Base-by-base conservation (phyloP, 176 grass and related monocot genomes). In the Avena eriantha region DNA sequence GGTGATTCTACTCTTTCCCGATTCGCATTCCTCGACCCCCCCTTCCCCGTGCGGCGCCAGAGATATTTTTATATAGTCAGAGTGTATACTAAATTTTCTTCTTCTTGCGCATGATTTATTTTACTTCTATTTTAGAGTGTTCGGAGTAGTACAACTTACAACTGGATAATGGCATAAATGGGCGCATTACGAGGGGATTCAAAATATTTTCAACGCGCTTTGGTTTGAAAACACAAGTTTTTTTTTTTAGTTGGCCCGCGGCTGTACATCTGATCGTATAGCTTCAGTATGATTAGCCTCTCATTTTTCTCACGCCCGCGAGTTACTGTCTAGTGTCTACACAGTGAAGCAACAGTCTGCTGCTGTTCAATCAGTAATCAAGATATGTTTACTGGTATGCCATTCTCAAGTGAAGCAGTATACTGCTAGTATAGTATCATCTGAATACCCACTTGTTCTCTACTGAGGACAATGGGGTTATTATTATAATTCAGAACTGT, bases 391-490 rank as follows among this genome's bases (percentile, higher is more conserved):
- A 60, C 7, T 47, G 2, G 47, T 60, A 54, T 23, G 2, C 69
- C 46, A 45, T 14, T 10, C 63, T 33, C 43, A 18, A 80, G 24
- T 24, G 50, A 78, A 39, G 36, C 18, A 19, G 11, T 22, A 77
- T 13, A 49, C 69, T 26, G 43, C 2, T 15, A 11, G 33, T 1
- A 54, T 48, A 71, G 11, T 8, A 84, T 73, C 67, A 31, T 74
- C 59, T 68, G 43, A 79, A 73, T 8, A 54, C 35, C 36, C 50
- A 54, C 69, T 14, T 63, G 73, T 54, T 26, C 64, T 39, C 70
- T 34, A 63, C 4, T 55, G 29, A 69, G 71, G 61, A 10, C 17
- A 67, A 74, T 9, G 35, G 2, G 56, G 9, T 12, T n/a, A 68
- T 8, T 78, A 41, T 39, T 39, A 5, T 41, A 41, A 41, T 41